phyloP scores from a whole-genome alignment of 75 land plant species.

The Pinus albicaulis region DNA sequence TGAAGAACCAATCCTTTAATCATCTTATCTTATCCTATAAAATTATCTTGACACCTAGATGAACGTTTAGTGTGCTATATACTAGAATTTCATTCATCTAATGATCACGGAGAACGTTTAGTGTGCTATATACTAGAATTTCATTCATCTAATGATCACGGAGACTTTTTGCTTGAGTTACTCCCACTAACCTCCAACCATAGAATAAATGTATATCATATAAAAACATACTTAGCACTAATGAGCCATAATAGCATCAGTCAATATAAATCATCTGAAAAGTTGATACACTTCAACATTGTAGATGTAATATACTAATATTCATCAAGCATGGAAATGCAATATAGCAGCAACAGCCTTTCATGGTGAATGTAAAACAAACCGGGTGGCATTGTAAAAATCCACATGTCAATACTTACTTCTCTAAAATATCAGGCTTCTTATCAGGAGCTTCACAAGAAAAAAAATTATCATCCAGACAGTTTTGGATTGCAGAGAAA shows the following conservation, averaged over 20 bases:
- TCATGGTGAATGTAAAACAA: neutral
- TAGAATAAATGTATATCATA: neutral
- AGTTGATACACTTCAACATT: neutral
- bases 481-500: neutral
- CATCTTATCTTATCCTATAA: constrained; percentile 1
- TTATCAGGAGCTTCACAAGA: neutral
- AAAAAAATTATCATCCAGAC: neutral
- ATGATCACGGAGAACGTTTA: no score
- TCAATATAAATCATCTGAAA: neutral
- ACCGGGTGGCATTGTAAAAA: neutral
- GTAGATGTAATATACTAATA: no score
- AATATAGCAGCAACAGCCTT: neutral
- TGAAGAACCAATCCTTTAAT: neutral
- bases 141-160: neutral
- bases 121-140: neutral
- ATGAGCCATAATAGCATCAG: neutral
- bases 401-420: neutral
- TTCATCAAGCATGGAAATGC: no score
- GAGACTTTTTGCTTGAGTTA: neutral
- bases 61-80: neutral
- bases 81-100: neutral
- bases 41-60: neutral
- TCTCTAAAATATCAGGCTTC: neutral
- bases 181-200: neutral
- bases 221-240: neutral